A percentile compares a stretch with the other conserved stretches of the same genome.
Evolutionary conservation across 106 monocot genomes (phyloP).

Genomic region (Dactylorhiza incarnata): DNA sequence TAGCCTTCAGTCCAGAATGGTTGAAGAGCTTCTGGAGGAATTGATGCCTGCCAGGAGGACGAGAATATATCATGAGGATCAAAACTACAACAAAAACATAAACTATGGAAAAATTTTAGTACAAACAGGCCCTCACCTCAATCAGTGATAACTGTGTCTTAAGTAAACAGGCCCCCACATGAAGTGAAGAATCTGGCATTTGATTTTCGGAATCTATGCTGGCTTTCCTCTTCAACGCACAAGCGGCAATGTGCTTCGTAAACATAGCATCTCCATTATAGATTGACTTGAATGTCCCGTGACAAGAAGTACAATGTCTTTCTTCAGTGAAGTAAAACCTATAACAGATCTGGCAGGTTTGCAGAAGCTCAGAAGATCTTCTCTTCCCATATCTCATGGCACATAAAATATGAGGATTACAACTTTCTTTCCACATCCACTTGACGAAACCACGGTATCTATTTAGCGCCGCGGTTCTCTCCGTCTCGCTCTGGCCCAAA

Average conservation of each 20-base stretch:
- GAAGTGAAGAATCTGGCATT: constrained; percentile 34
- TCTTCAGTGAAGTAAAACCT: constrained; percentile 62
- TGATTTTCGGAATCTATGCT: constrained; percentile 43
- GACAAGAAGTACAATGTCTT: constrained; percentile 75
- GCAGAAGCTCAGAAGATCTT: constrained; percentile 48
- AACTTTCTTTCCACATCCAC: constrained; percentile 81
- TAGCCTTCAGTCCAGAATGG: constrained; percentile 77
- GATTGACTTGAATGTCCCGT: constrained; percentile 53
- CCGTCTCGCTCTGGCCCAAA: constrained; percentile 49
- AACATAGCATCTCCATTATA: constrained; percentile 40
- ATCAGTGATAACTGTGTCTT: constrained; percentile 59
- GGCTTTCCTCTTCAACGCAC: constrained; percentile 40
- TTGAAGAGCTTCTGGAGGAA: constrained; percentile 87
- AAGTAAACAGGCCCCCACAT: constrained; percentile 49
- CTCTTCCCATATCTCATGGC: constrained; percentile 79
- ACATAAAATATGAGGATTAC: constrained; percentile 41
- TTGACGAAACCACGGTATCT: constrained; percentile 58
- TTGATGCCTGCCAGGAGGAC: constrained; percentile 50
- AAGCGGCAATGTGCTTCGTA: constrained; percentile 47
- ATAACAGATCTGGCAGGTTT: constrained; percentile 55
- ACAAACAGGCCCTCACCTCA: constrained; percentile 37
- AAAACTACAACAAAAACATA: neutral
- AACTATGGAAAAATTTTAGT: neutral
- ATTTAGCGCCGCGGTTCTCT: constrained; percentile 45
- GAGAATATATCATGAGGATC: neutral